phyloP scores from a whole-genome alignment of 169 alveolate genomes.

The Eimeria nieschulzi region DNA sequence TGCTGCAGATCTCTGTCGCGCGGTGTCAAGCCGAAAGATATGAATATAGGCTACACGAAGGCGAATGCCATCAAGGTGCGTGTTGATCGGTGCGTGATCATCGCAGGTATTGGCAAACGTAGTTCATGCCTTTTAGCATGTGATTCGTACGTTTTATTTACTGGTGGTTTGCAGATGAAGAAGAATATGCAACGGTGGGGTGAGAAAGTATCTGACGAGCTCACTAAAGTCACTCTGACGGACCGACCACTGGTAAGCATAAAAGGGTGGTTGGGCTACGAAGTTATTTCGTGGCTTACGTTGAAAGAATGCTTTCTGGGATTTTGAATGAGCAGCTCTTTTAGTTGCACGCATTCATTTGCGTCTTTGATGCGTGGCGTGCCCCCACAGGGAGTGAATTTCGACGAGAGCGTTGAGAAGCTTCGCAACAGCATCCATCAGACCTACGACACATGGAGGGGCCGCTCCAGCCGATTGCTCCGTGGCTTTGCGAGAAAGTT shows the following conservation, averaged over 20 bases:
- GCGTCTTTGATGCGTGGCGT: not conserved
- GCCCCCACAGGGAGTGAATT: slow-evolving; percentile 72
- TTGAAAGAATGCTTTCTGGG: not conserved
- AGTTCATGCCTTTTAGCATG: not conserved
- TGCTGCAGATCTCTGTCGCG: slow-evolving; percentile 89
- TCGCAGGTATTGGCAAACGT: not conserved
- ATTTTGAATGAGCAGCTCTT: not conserved
- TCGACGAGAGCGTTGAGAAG: slow-evolving; percentile 84
- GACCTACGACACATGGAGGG: slow-evolving; percentile 81
- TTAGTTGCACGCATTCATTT: not conserved
- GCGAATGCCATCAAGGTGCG: slow-evolving; percentile 86
- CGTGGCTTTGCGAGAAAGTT: slow-evolving; percentile 83
- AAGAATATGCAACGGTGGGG: slow-evolving; percentile 89
- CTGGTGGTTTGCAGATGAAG: slow-evolving; percentile 84
- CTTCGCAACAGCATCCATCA: slow-evolving; percentile 81
- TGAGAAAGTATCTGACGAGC: slow-evolving; percentile 87
- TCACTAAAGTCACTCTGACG: slow-evolving; percentile 90
- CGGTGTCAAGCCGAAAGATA: slow-evolving; percentile 94
- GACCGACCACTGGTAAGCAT: slow-evolving; percentile 83
- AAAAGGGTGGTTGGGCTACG: not conserved
- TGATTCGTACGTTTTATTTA: not conserved
- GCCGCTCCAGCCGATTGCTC: slow-evolving; percentile 78
- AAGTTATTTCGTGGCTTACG: not conserved
- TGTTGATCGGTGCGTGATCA: no score
- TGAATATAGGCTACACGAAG: slow-evolving; percentile 91